Base-by-base conservation (phyloP, 129 eudicot genomes). In the Tagetes patula region DNA sequence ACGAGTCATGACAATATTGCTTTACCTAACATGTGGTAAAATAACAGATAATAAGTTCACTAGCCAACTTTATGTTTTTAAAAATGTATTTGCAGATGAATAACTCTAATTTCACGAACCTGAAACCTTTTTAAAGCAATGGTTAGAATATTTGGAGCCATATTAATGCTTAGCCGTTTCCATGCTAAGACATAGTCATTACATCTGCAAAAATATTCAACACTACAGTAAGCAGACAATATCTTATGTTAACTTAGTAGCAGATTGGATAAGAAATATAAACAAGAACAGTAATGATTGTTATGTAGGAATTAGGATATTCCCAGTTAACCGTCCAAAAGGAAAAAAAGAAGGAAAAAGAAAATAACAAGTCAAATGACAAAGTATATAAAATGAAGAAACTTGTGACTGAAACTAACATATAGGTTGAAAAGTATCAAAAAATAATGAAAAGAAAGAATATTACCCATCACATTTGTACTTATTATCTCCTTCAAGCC, bases 121-220 rank as follows among this genome's bases (percentile, higher is more conserved):
- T 93, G 96, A 83, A 93, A 93, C 65, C 98, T 85, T 83, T 93
- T 93, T 72, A 93, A 81, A 39, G 98, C 98, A 81, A 93, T 77
- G 34, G 98, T 93, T 40, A 93, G 96, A 62, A 93, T 85, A 79
- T 93, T 93, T n/a, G 98, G 96, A 74, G 96, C 83, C 74, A 67
- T 66, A 37, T 73, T 82, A 52, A 93, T 79, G 34, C 83, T 84
- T 33, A 93, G 88, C 46, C 92, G 90, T 83, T 93, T 93, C 96
- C 92, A 85, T 59, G 96, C 98, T 67, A 60, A 77, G 67, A 89
- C 98, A 79, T 93, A 93, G 72, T 87, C 96, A 69, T 89, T 86
- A 78, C 98, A 93, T 72, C 98, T 93, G 89, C 84, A 84, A 76
- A 49, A 82, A 56, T 60, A 75, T n/a, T 36, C 72, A 69, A 30